Evolutionary conservation across 1,139 yeast genomes (phyloP), one percentile per base, ranked within the genome.

Genomic region (Candida gigantensis): DNA sequence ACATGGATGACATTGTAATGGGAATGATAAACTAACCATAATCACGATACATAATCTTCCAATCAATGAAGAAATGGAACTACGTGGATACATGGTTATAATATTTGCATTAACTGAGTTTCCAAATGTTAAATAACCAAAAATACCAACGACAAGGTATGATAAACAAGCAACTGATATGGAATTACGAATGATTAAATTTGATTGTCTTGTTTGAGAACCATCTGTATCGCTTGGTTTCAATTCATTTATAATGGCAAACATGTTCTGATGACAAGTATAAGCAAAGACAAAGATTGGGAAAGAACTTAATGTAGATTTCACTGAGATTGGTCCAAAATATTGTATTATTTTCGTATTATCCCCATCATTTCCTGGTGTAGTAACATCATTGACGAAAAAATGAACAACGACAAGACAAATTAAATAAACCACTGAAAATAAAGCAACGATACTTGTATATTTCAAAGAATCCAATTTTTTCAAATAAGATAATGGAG

Each of bases 251-350:
- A 89, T 77, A 37, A 90, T 85, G 7, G 96, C 83, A 59, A 86
- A 90, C 81, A 92, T 84, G 55, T 84, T 92, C 65, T 92, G 97
- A 47, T 92, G 95, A 44, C 97, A 95, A 1, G 97, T 90, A 60
- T 80, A 94, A 3, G 97, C 97, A 65, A 94, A 88, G 12, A 92
- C 85, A 40, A 92, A 79, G 47, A 92, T 84, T n/a, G 96, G 95
- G 52, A 92, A 79, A 4, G 95, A 65, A 19, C 62, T 48, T 37
- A 71, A 52, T 5, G 76, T 69, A 15, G 57, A 52, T 36, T 55
- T 58, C 46, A 61, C 42, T 11, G 72, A 65, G 15, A 62, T 49
- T 1, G 76, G 76, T 5, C 76, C 75, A 24, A 59, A 30, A 51
- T 58, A 55, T 34, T 58, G 61, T 17, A 67, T 44, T 7, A 50